Evolutionary conservation across 1,284 basidiomycete genomes (phyloP), one percentile per base, ranked within the genome.

Genomic region (Coniferiporia sulphurascens): DNA sequence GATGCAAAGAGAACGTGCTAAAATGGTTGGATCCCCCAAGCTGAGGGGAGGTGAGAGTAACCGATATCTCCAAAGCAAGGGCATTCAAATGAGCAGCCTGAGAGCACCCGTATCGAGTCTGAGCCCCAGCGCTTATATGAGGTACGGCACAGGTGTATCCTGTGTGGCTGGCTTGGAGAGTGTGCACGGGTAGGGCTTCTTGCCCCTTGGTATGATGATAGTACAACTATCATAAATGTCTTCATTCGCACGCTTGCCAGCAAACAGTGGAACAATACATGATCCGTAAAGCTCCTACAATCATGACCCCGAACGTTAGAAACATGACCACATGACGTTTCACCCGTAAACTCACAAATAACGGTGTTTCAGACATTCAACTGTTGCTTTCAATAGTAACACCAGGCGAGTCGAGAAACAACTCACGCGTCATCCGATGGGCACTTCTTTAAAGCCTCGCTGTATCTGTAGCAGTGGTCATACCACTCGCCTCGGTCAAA

Each of bases 291-390:
- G 34, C 41, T 62, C 61, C 58, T 60, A 45, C 5, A 22, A 27
- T n/a, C 17, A 17, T 27, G 27, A 38, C 41, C 43, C 34, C 10
- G 34, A 44, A 22, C n/a, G 27, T 38, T 17, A 46, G n/a, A 10
- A 3, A 48, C 4, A 49, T 15, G 7, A 48, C 5, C n/a, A 22
- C 19, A 12, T 27, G 17, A 6, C 3, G 9, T n/a, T 13, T 32
- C 9, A 21, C 38, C 27, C 27, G 9, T 7, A 5, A 34, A 56
- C 54, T 32, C 36, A 61, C 59, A 35, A 58, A 45, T 7, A 58
- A 48, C 12, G 60, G 58, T 58, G 59, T 62, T 17, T 58, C 61
- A 46, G 56, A 62, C 9, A 58, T 48, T 58, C 61, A 62, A 2
- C 56, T 53, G 48, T 62, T 58, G 45, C 53, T 59, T 52, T 59